Percentiles rank a stretch among this genome's conserved stretches.
Conservation (phyloP, 768 basidiomycete genomes). For the Cystofilobasidium bisporidii region DNA sequence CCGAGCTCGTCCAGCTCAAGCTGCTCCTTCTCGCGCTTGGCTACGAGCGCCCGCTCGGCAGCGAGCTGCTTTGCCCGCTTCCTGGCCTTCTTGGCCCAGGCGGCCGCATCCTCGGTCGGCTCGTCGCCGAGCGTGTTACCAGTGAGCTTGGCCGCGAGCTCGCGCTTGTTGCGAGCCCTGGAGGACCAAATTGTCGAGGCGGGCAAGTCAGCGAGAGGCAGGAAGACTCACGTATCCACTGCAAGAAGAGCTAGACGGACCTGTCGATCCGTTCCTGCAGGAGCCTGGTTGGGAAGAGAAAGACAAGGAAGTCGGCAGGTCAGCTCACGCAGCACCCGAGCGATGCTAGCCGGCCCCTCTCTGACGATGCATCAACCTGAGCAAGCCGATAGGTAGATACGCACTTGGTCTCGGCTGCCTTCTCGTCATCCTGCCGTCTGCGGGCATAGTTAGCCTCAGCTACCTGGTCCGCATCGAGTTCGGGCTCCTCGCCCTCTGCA, state of each 20-base stretch:
- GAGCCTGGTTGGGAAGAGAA: slow-evolving; percentile 47
- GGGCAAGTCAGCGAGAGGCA: not conserved
- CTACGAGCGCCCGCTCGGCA: slow-evolving; percentile 61
- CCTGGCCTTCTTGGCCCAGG: slow-evolving; percentile 87
- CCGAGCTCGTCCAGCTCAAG: slow-evolving; percentile 72
- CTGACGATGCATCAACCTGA: not conserved
- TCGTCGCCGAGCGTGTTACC: slow-evolving; percentile 76
- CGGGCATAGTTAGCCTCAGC: slow-evolving; percentile 81
- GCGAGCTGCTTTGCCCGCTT: slow-evolving; percentile 54
- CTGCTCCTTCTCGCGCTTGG: slow-evolving; percentile 68
- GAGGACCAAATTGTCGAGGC: slow-evolving; percentile 38
- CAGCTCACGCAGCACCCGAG: not conserved
- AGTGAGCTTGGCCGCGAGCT: slow-evolving; percentile 82
- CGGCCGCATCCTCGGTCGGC: slow-evolving; percentile 54
- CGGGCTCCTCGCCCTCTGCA: slow-evolving; percentile 49
- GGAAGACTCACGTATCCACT: slow-evolving; percentile 13
- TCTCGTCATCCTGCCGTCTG: slow-evolving; percentile 56
- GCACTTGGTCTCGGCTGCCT: slow-evolving; percentile 51
- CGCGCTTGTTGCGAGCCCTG: slow-evolving; percentile 79
- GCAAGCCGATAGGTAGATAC: slow-evolving; percentile 8
- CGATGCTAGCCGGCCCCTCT: too few species aligned
- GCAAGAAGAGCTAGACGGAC: slow-evolving; percentile 52
- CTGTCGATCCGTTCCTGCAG: slow-evolving; percentile 69
- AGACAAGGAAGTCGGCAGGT: not conserved
- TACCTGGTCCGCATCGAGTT: slow-evolving; percentile 51